phyloP scores from a whole-genome alignment of 352 stramenopile species.

The Phytophthora fragariaefolia region DNA sequence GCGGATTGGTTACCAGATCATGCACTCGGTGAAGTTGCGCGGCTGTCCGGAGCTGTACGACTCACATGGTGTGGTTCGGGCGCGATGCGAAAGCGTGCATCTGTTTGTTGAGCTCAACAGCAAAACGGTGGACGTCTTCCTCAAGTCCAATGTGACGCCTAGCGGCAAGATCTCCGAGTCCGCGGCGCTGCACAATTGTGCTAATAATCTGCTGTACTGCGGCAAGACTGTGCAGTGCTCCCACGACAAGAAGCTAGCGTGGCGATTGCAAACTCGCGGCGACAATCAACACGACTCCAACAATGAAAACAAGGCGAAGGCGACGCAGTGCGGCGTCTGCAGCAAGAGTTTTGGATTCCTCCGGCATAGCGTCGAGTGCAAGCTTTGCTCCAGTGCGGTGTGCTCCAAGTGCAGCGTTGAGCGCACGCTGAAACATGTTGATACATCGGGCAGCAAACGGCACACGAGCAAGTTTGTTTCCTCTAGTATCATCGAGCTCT shows the following conservation, averaged over 20 bases:
- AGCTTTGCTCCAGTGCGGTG: conserved; percentile 53
- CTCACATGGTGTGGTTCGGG: conserved; percentile 42
- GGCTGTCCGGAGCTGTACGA: conserved; percentile 43
- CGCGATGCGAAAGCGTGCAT: conserved; percentile 48
- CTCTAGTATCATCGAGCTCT: conserved; percentile 46
- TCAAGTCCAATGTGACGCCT: conserved; percentile 40
- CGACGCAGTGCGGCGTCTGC: conserved; percentile 51
- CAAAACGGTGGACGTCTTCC: conserved; percentile 48
- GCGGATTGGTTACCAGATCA: conserved; percentile 67
- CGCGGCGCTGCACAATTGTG: conserved; percentile 36
- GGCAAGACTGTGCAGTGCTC: conserved; percentile 53
- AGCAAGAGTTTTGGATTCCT: conserved; percentile 47
- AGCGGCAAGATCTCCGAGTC: conserved; percentile 42
- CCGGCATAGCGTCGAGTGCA: conserved; percentile 44
- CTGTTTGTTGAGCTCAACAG: conserved; percentile 44
- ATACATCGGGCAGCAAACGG: conserved; percentile 35
- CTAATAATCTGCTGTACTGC: conserved; percentile 48
- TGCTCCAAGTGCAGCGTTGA: conserved; percentile 56
- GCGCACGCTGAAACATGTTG: conserved; percentile 47
- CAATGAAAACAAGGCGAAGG: conserved; percentile 26
- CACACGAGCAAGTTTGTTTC: conserved; percentile 45
- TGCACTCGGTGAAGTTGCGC: conserved; percentile 63
- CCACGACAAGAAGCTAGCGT: conserved; percentile 64
- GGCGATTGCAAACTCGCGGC: conserved; percentile 39
- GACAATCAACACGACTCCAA: conserved; percentile 27